Conservation (phyloP, 352 stramenopile genomes). For the Phytopythium ostracodes region DNA sequence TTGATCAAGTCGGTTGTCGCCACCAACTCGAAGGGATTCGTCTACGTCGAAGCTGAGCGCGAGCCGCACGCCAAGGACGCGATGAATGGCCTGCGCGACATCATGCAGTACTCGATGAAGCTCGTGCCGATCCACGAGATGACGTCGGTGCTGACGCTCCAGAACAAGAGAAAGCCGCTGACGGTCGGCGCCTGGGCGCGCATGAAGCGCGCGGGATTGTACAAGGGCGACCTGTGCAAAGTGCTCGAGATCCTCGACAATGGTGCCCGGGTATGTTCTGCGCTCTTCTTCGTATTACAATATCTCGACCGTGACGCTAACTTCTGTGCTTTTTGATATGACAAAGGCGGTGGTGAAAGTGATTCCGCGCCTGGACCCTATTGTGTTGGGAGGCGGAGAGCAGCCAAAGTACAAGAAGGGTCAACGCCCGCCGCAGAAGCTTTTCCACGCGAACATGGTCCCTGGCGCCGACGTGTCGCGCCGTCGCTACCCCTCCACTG, state of each 20-base stretch:
- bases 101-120: slow-evolving; percentile 88
- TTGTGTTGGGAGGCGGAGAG: slow-evolving; percentile 68
- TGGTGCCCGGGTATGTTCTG: slow-evolving; percentile 46
- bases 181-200: slow-evolving; percentile 74
- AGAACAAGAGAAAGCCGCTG: slow-evolving; percentile 81
- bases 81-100: slow-evolving; percentile 78
- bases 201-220: slow-evolving; percentile 83
- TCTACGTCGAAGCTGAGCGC: slow-evolving; percentile 86
- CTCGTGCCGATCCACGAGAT: slow-evolving; percentile 88
- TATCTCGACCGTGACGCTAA: background rate
- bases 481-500: slow-evolving; percentile 62
- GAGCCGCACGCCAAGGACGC: slow-evolving; percentile 84
- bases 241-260: slow-evolving; percentile 87
- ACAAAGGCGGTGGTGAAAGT: slow-evolving; percentile 78
- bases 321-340: background rate
- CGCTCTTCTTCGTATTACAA: background rate
- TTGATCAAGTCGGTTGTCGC: slow-evolving; percentile 85
- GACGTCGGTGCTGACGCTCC: slow-evolving; percentile 85
- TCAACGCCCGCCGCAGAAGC: slow-evolving; percentile 80
- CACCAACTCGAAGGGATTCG: slow-evolving; percentile 87
- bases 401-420: slow-evolving; percentile 88
- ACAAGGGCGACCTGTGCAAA: slow-evolving; percentile 88
- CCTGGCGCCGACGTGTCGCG: slow-evolving; percentile 56
- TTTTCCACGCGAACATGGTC: slow-evolving; percentile 74
- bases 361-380: slow-evolving; percentile 77